These are phyloP conservation scores for Suillus plorans DNA, from an alignment of 768 basidiomycete species.

Conservation along the genomic window DNA sequence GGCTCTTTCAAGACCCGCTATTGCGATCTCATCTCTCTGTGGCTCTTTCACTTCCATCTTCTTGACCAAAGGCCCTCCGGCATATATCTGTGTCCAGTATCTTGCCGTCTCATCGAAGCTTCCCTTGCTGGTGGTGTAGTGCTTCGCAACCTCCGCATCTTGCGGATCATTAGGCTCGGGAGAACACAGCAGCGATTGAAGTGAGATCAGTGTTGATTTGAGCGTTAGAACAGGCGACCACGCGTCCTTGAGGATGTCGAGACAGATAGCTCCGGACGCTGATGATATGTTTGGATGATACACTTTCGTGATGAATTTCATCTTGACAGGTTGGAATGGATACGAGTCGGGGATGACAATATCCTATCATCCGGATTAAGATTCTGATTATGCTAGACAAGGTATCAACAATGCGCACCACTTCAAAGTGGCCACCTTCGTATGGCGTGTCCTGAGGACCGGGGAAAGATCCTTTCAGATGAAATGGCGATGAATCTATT, in stretches of 20 bases:
- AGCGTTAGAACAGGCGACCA: slow-evolving; percentile 95
- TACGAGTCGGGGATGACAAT: slow-evolving; percentile 91
- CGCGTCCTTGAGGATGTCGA: slow-evolving; percentile 84
- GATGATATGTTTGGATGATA: slow-evolving; percentile 97
- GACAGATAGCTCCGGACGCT: slow-evolving; percentile 91
- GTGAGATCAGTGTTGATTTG: slow-evolving; percentile 92
- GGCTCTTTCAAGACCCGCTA: slow-evolving; percentile 79
- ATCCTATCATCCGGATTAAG: slow-evolving; percentile 50
- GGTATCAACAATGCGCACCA: slow-evolving; percentile 53
- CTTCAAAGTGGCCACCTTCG: slow-evolving; percentile 86
- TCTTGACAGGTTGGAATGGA: slow-evolving; percentile 93
- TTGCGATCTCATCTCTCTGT: slow-evolving; percentile 48
- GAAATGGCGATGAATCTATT: slow-evolving; percentile 87
- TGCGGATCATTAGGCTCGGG: slow-evolving; percentile 97
- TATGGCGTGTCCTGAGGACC: slow-evolving; percentile 95
- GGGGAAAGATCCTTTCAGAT: slow-evolving; percentile 87
- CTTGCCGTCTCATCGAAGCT: slow-evolving; percentile 91
- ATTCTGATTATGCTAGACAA: slow-evolving; percentile 4
- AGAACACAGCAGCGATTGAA: slow-evolving; percentile 89
- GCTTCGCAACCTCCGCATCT: slow-evolving; percentile 97
- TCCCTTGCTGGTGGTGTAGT: slow-evolving; percentile 84
- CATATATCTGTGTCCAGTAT: slow-evolving; percentile 94
- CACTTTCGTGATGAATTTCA: slow-evolving; percentile 97
- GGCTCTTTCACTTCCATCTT: slow-evolving; percentile 31
- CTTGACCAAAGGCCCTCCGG: slow-evolving; percentile 62